phyloP scores from a whole-genome alignment of 2,329 filamentous ascomycete species.

The Ploettnerulaceae sp. region DNA sequence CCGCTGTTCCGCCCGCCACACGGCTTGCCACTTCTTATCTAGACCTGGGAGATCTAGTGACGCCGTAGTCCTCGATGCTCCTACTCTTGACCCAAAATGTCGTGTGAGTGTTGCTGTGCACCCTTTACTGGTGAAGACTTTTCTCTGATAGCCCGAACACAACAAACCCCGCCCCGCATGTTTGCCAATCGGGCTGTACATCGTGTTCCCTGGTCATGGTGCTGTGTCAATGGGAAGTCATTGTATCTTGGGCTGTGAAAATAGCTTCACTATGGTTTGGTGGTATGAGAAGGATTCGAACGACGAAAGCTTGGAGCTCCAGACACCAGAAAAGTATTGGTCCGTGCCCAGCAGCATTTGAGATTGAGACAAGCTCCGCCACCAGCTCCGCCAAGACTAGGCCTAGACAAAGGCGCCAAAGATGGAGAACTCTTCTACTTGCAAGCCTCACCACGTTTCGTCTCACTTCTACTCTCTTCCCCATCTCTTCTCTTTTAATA shows the following conservation, averaged over 20 bases:
- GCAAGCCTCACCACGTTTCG: neutral
- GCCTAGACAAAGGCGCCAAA: neutral
- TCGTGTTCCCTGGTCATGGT: constrained; percentile 13
- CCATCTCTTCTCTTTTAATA: neutral
- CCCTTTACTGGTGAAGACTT: neutral
- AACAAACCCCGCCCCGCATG: constrained; percentile 7
- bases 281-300: constrained; percentile 1
- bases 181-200: constrained; percentile 14
- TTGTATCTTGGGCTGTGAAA: constrained; percentile 6
- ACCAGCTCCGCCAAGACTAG: constrained; percentile 4
- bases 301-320: constrained; percentile 2
- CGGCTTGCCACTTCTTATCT: constrained; percentile 29
- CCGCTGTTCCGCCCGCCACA: constrained; percentile 16
- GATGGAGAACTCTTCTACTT: constrained; percentile 1
- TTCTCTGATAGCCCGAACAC: neutral
- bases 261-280: constrained; percentile 19
- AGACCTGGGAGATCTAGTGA: constrained; percentile 22
- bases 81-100: too few relatives aligned
- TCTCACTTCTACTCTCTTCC: neutral
- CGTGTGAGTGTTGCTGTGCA: too few relatives aligned
- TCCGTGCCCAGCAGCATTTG: neutral
- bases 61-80: too few relatives aligned
- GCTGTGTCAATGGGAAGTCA: neutral
- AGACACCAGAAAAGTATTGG: neutral
- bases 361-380: constrained; percentile 4